Evolutionary conservation across 75 land plant genomes (phyloP).

Genomic region (Isoetes taiwanensis): DNA sequence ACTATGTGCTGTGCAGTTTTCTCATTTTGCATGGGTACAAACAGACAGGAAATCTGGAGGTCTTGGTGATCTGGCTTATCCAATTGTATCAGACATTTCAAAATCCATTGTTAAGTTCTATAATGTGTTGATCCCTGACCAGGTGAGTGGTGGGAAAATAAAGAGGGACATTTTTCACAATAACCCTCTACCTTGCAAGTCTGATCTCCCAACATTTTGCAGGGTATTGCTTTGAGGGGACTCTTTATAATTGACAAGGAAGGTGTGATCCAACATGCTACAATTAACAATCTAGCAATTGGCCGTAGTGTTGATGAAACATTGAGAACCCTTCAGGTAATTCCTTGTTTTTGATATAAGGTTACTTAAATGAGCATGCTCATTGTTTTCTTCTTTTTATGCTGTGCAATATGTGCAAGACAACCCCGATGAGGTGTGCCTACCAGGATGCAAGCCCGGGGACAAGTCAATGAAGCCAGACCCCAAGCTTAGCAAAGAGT

Average conservation of each 20-base stretch:
- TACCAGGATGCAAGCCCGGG: slow-evolving; percentile 1
- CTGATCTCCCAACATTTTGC: neutral
- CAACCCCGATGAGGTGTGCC: slow-evolving; percentile 8
- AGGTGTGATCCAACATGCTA: slow-evolving; percentile 95
- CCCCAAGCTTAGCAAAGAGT: neutral
- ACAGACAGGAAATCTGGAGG: slow-evolving; percentile 94
- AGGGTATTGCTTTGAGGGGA: slow-evolving; percentile 94
- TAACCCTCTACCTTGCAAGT: neutral
- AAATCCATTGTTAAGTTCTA: slow-evolving; percentile 70
- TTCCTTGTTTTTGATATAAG: neutral
- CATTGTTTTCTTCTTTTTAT: neutral
- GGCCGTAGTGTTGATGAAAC: slow-evolving; percentile 99
- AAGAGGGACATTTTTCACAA: too few relatives aligned
- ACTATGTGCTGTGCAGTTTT: slow-evolving; percentile 49
- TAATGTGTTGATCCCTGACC: slow-evolving; percentile 72
- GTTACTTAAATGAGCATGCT: too few relatives aligned
- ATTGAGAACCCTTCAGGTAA: slow-evolving; percentile 82
- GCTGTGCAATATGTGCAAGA: slow-evolving; percentile 5
- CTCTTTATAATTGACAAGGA: slow-evolving; percentile 94
- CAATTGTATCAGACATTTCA: slow-evolving; percentile 77
- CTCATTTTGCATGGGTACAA: slow-evolving; percentile 97
- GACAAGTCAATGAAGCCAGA: slow-evolving; percentile 6
- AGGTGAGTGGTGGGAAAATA: too few relatives aligned
- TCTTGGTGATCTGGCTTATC: slow-evolving; percentile 85
- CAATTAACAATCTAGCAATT: slow-evolving; percentile 95